Conservation (phyloP, 805 yeast species). For the Helenozyma rhizophorensis region DNA sequence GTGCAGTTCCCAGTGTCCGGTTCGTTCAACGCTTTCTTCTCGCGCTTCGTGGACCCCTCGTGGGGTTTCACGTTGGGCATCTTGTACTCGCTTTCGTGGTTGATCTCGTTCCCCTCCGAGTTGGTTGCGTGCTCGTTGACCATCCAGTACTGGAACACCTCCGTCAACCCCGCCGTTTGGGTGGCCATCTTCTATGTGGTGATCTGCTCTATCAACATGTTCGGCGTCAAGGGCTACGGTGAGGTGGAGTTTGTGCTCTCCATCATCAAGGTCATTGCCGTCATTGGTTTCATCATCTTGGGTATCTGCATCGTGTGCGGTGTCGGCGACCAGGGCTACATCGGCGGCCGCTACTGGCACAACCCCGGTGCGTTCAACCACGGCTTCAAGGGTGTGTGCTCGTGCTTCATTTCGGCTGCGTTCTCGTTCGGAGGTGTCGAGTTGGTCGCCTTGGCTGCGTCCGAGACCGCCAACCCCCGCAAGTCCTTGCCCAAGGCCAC, state of each 20-base stretch:
- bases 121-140: slow-evolving; percentile 33
- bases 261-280: slow-evolving; percentile 24
- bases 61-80: slow-evolving; percentile 22
- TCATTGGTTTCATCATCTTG: slow-evolving; percentile 22
- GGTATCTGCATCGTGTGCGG: slow-evolving; percentile 38
- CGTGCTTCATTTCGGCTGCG: slow-evolving; percentile 52
- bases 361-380: slow-evolving; percentile 52
- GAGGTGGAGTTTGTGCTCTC: slow-evolving; percentile 24
- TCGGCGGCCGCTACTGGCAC: slow-evolving; percentile 50
- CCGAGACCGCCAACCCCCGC: slow-evolving; percentile 52
- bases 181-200: slow-evolving; percentile 31
- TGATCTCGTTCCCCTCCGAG: slow-evolving; percentile 30
- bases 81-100: slow-evolving; percentile 26
- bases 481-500: slow-evolving; percentile 55
- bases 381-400: slow-evolving; percentile 52
- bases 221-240: slow-evolving; percentile 32
- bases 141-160: slow-evolving; percentile 30
- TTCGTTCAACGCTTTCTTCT: slow-evolving; percentile 18
- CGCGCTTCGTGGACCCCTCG: slow-evolving; percentile 19
- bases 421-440: slow-evolving; percentile 63
- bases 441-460: slow-evolving; percentile 55
- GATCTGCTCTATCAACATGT: slow-evolving; percentile 30
- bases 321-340: slow-evolving; percentile 42
- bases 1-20: slow-evolving; percentile 20
- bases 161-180: slow-evolving; percentile 34